These are phyloP conservation scores for Agastache rugosa DNA, from an alignment of 257 asterid species.

Conservation along the genomic window DNA sequence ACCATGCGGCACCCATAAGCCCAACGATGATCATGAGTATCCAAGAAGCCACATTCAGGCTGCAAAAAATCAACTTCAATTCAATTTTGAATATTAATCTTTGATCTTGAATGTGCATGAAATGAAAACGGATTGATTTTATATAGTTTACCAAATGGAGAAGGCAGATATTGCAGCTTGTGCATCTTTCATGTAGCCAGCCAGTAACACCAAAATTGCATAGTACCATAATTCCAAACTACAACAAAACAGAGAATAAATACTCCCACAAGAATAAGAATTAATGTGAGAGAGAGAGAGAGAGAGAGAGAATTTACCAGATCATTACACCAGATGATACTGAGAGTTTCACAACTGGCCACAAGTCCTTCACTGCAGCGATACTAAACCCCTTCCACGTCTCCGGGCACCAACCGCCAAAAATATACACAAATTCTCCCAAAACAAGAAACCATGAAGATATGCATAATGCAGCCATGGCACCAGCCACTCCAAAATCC, in stretches of 20 bases:
- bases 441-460: slow-evolving; percentile 56
- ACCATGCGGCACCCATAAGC: slow-evolving; percentile 1
- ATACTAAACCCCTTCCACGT: slow-evolving; percentile 59
- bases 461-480: slow-evolving; percentile 42
- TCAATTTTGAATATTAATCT: neutral
- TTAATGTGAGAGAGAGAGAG: neutral
- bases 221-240: slow-evolving; percentile 75
- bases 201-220: slow-evolving; percentile 52
- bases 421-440: slow-evolving; percentile 54
- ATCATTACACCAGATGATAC: slow-evolving; percentile 64
- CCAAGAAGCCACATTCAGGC: neutral
- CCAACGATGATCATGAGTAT: neutral
- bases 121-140: neutral
- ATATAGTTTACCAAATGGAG: slow-evolving; percentile 28
- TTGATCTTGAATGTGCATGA: neutral
- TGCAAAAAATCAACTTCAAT: neutral
- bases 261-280: neutral
- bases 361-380: slow-evolving; percentile 53
- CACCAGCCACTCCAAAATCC: slow-evolving; percentile 55
- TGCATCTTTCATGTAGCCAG: slow-evolving; percentile 54
- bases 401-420: slow-evolving; percentile 70
- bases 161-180: slow-evolving; percentile 51
- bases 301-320: slow-evolving; percentile 39
- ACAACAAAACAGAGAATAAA: neutral
- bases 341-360: slow-evolving; percentile 43